A percentile compares a stretch with the other conserved stretches of the same genome.
Evolutionary conservation across 2,329 filamentous ascomycete species (phyloP).

Genomic region (Domatiomyces catenatus): DNA sequence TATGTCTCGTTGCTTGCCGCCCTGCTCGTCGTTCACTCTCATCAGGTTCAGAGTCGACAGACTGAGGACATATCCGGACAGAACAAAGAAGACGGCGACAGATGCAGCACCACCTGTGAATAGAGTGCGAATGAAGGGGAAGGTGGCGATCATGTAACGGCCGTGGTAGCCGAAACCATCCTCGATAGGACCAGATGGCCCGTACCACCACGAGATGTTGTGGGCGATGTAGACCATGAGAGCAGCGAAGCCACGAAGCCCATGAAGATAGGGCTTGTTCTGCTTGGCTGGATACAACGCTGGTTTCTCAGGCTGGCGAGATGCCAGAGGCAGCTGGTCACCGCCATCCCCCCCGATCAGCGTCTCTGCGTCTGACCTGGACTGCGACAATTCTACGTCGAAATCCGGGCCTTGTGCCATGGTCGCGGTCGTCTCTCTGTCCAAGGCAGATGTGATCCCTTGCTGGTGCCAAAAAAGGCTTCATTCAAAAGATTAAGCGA

Average conservation of each 20-base stretch:
- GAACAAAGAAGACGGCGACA: conserved; percentile 34
- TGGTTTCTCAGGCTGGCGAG: not conserved
- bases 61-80: conserved; percentile 34
- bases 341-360: not conserved
- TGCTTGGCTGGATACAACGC: not conserved
- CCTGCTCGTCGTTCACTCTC: conserved; percentile 17
- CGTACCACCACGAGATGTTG: conserved; percentile 23
- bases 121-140: conserved; percentile 26
- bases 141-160: conserved; percentile 21
- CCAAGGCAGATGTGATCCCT: not conserved
- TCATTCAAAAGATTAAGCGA: not conserved
- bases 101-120: conserved; percentile 11
- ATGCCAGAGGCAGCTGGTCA: not conserved
- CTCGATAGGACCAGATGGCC: conserved; percentile 14
- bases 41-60: conserved; percentile 27
- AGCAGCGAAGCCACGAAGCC: conserved; percentile 18
- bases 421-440: not conserved
- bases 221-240: conserved; percentile 7
- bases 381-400: not conserved
- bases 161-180: conserved; percentile 26
- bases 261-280: conserved; percentile 18
- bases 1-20: conserved; percentile 23
- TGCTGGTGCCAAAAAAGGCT: not conserved
- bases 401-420: not conserved
- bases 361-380: not conserved